Percentiles rank a stretch among this genome's conserved stretches.
Conservation (phyloP, 192 early-diverging fungal genomes). For the Mortierella hygrophila region DNA sequence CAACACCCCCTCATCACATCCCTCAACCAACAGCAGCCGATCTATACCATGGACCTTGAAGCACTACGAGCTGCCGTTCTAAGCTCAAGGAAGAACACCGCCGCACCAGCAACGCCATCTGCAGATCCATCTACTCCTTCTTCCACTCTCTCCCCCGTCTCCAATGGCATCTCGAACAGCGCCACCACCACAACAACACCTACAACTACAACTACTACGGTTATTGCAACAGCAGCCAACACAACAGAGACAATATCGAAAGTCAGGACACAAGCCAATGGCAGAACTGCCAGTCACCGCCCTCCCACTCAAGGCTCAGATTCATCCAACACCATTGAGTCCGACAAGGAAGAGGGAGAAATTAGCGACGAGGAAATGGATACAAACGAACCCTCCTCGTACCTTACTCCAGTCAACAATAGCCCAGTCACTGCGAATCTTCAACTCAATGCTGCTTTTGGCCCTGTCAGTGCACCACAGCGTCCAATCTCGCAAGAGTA, state of each 20-base stretch:
- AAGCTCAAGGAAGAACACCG: slow-evolving; percentile 19
- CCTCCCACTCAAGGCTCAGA: neutral
- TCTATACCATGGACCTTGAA: slow-evolving; percentile 19
- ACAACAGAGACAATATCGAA: neutral
- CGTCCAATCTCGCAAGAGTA: neutral
- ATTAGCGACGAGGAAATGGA: slow-evolving; percentile 37
- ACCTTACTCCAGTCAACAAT: too few species aligned
- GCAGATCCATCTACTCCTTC: neutral
- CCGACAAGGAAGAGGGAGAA: slow-evolving; percentile 45
- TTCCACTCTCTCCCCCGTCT: neutral
- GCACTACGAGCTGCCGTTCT: slow-evolving; percentile 36
- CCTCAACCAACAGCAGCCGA: neutral
- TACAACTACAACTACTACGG: neutral
- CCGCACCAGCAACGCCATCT: neutral
- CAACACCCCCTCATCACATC: neutral
- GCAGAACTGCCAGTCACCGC: neutral
- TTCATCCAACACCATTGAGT: neutral
- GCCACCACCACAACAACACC: neutral
- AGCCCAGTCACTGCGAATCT: neutral
- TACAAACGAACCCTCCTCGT: neutral
- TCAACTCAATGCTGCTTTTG: neutral
- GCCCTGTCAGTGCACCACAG: neutral
- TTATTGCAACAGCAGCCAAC: neutral
- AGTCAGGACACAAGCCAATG: neutral
- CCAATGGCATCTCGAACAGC: neutral